Evolutionary conservation across 208 protist species (phyloP).

Genomic region (Acanthamoeba sp.): DNA sequence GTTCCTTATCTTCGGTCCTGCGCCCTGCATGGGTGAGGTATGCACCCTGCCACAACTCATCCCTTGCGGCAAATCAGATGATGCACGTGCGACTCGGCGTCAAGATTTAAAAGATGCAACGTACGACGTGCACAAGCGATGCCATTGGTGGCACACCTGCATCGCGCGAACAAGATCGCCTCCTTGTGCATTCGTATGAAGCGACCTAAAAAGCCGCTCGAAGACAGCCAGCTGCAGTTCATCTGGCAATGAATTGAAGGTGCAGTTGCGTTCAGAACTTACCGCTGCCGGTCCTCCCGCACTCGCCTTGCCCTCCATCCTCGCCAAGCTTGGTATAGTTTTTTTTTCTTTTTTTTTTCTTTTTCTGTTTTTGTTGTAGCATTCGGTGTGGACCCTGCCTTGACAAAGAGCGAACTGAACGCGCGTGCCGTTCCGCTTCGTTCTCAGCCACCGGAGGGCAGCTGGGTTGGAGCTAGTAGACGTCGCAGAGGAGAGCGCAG

Average conservation of each 20-base stretch:
- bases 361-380: no score
- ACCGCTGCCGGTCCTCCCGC: no score
- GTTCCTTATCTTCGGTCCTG: constrained; percentile 17
- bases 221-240: not conserved
- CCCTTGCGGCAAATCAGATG: not conserved
- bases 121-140: constrained; percentile 40
- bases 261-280: no score
- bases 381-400: no score
- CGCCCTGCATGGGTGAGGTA: not conserved
- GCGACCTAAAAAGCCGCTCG: not conserved
- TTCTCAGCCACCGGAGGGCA: no score
- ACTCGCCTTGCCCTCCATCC: no score
- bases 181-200: not conserved
- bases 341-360: no score
- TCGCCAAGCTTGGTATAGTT: no score
- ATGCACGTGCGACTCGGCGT: not conserved
- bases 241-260: not conserved
- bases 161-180: not conserved
- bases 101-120: not conserved
- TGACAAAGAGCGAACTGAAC: not conserved
- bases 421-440: not conserved
- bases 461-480: no score
- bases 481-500: no score
- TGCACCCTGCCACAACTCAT: constrained; percentile 14
- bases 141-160: constrained; percentile 15